Conservation (phyloP, 306 rosid genomes). For the Boehmeria nivea region DNA sequence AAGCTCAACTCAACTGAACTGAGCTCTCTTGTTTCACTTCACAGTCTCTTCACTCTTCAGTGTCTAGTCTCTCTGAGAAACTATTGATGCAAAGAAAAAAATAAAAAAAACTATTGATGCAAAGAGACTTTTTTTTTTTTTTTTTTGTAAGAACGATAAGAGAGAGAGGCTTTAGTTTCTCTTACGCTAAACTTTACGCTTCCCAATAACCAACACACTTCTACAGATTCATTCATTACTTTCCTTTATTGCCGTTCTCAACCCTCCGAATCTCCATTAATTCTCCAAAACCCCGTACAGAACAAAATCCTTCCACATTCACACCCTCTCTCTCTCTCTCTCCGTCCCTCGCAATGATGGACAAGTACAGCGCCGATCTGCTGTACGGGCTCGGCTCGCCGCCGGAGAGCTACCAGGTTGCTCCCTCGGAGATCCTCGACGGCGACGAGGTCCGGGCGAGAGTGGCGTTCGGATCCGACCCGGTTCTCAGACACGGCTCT, state of each 20-base stretch:
- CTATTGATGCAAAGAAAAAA: no score
- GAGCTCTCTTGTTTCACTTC: no score
- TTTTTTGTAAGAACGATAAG: not conserved
- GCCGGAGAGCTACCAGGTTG: no score
- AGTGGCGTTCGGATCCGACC: conserved; percentile 23
- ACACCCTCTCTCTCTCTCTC: not conserved
- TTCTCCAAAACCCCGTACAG: not conserved
- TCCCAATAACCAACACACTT: no score
- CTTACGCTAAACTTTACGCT: conserved; percentile 30
- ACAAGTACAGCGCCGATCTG: conserved; percentile 1
- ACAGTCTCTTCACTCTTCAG: not conserved
- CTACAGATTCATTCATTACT: not conserved
- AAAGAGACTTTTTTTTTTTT: not conserved
- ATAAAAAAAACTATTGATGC: no score
- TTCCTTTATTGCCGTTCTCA: not conserved
- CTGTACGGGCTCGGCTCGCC: conserved; percentile 6
- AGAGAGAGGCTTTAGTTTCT: conserved; percentile 17
- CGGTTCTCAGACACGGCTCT: conserved; percentile 18
- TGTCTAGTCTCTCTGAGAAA: no score
- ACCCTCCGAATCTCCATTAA: not conserved
- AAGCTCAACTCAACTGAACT: no score
- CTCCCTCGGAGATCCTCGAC: not conserved
- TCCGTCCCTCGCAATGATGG: not conserved
- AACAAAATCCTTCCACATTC: not conserved
- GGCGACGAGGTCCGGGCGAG: conserved; percentile 13